Evolutionary conservation across 352 stramenopile genomes (phyloP).

Genomic region (Phytopythium boreale): DNA sequence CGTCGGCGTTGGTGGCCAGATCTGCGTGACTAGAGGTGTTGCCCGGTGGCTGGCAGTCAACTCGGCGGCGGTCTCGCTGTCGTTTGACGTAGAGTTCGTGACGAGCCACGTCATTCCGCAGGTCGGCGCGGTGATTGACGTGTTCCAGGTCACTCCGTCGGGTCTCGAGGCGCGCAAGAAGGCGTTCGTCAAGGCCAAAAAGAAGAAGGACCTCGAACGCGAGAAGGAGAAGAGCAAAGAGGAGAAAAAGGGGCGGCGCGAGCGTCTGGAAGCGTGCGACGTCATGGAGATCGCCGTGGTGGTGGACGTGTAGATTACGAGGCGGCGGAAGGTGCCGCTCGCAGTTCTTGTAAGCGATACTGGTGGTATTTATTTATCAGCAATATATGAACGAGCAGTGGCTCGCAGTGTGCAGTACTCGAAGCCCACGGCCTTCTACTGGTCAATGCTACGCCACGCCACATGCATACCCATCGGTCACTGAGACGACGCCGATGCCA

Average conservation of each 20-base stretch:
- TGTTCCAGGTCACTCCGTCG: constrained; percentile 33
- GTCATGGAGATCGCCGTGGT: constrained; percentile 10
- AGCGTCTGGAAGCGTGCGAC: constrained; percentile 16
- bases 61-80: constrained; percentile 13
- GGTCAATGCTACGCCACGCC: neutral
- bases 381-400: neutral
- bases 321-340: neutral
- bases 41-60: constrained; percentile 38
- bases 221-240: neutral
- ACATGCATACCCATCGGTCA: neutral
- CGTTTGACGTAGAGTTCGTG: constrained; percentile 26
- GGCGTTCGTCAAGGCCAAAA: constrained; percentile 22
- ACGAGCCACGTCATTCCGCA: constrained; percentile 29
- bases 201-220: constrained; percentile 1
- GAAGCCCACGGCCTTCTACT: too few relatives aligned
- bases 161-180: constrained; percentile 36
- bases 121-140: constrained; percentile 31
- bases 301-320: constrained; percentile 3
- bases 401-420: neutral
- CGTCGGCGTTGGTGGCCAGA: constrained; percentile 44
- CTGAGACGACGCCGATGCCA: constrained; percentile 12
- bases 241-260: neutral
- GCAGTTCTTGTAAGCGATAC: too few relatives aligned
- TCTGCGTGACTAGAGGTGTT: constrained; percentile 41
- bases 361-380: constrained; percentile 6